Evolutionary conservation across 306 rosid species (phyloP).

Genomic region (Alnus glutinosa): DNA sequence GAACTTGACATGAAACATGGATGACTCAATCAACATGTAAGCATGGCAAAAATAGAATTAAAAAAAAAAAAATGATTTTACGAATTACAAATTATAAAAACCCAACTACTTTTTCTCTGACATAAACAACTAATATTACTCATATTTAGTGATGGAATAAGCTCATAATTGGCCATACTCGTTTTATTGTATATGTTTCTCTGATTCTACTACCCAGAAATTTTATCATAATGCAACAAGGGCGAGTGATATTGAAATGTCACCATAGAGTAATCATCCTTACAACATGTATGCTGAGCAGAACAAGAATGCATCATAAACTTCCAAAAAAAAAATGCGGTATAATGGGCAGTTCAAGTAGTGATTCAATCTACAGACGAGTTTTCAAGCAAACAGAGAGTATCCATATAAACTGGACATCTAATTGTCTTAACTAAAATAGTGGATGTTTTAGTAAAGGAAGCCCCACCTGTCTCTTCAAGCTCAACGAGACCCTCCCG

Average conservation of each 20-base stretch:
- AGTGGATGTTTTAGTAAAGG: constrained; percentile 13
- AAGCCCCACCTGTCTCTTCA: constrained; percentile 74
- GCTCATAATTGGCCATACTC: not conserved
- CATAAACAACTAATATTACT: not conserved
- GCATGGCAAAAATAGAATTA: not conserved
- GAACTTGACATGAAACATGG: not conserved
- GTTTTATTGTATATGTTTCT: not conserved
- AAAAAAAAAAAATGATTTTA: not conserved
- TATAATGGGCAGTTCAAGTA: not conserved
- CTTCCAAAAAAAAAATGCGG: not conserved
- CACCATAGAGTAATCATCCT: not conserved
- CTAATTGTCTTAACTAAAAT: not conserved
- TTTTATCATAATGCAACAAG: not conserved
- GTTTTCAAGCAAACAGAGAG: not conserved
- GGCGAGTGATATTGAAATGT: not conserved
- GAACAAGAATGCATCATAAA: not conserved
- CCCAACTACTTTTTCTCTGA: not conserved
- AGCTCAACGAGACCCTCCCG: constrained; percentile 32
- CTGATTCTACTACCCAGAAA: not conserved
- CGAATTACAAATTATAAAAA: not conserved
- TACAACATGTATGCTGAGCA: not conserved
- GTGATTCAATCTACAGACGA: not conserved
- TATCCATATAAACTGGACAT: not conserved
- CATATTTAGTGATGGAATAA: not conserved
- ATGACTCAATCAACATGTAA: not conserved